phyloP scores from a whole-genome alignment of 805 yeast species.

The Lachancea mirantina region DNA sequence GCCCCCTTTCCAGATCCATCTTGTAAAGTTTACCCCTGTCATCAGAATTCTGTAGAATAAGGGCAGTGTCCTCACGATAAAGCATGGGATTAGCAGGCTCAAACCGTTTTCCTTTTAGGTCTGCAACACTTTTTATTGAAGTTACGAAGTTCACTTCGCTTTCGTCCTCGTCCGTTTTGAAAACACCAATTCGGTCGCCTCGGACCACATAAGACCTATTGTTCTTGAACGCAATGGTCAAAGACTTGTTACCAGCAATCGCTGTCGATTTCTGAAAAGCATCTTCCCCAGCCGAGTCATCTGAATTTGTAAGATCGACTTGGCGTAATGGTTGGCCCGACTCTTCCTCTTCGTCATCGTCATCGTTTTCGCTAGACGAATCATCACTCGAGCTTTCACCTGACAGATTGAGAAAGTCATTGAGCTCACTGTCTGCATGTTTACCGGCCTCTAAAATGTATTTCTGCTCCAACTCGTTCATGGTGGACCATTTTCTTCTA shows the following conservation, averaged over 20 bases:
- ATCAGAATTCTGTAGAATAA: constrained; percentile 55
- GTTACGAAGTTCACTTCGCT: constrained; percentile 53
- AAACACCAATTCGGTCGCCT: constrained; percentile 75
- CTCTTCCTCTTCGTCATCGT: constrained; percentile 29
- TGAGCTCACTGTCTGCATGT: constrained; percentile 31
- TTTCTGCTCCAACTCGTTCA: constrained; percentile 40
- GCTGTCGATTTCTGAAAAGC: constrained; percentile 2
- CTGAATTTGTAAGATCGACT: constrained; percentile 2
- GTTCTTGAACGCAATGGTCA: constrained; percentile 63
- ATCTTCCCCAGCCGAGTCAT: constrained; percentile 7
- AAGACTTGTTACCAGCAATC: constrained; percentile 6
- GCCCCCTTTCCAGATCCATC: constrained; percentile 75
- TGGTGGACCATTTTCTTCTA: constrained; percentile 40
- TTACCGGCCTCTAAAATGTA: constrained; percentile 52
- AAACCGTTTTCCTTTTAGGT: constrained; percentile 42
- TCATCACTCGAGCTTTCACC: constrained; percentile 23
- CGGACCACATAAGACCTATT: constrained; percentile 74
- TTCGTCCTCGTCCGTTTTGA: constrained; percentile 47
- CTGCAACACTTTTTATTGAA: constrained; percentile 54
- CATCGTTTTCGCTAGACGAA: constrained; percentile 25
- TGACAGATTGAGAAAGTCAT: constrained; percentile 4
- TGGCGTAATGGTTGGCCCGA: constrained; percentile 21
- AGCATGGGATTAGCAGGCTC: constrained; percentile 65
- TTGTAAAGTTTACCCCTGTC: constrained; percentile 45
- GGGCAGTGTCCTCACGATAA: constrained; percentile 62